These are phyloP conservation scores for Isatis tinctoria DNA, from an alignment of 345 rosid species.

Conservation along the genomic window DNA sequence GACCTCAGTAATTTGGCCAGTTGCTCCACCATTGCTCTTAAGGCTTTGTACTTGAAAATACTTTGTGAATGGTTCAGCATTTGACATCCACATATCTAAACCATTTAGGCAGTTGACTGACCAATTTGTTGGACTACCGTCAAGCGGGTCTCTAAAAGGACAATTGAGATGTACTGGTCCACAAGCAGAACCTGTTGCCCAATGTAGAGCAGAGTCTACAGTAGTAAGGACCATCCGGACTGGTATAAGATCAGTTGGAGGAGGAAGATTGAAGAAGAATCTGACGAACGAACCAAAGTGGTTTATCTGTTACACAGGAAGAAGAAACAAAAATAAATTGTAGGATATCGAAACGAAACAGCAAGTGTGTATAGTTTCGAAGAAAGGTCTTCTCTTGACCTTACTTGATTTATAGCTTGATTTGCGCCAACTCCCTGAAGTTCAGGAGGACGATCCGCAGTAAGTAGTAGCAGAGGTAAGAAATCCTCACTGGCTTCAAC, in stretches of 20 bases:
- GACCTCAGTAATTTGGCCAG: conserved; percentile 46
- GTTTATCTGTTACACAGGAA: conserved; percentile 52
- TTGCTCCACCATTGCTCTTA: conserved; percentile 25
- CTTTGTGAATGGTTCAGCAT: conserved; percentile 70
- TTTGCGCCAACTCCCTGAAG: conserved; percentile 90
- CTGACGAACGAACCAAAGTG: conserved; percentile 91
- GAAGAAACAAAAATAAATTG: neutral
- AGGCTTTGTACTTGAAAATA: conserved; percentile 53
- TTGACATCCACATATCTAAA: conserved; percentile 71
- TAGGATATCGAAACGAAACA: neutral
- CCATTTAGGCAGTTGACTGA: conserved; percentile 67
- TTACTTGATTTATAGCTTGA: conserved; percentile 92
- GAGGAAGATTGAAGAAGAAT: conserved; percentile 86
- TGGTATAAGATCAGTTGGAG: conserved; percentile 70
- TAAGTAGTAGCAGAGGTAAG: conserved; percentile 75
- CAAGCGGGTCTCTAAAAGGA: conserved; percentile 88
- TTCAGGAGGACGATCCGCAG: conserved; percentile 99
- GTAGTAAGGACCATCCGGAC: conserved; percentile 88
- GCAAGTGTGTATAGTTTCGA: neutral
- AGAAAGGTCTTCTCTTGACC: conserved; percentile 11
- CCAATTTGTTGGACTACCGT: conserved; percentile 58
- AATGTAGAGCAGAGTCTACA: conserved; percentile 77
- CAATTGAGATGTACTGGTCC: conserved; percentile 98
- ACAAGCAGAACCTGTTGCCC: conserved; percentile 63
- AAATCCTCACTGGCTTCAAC: conserved; percentile 98